Evolutionary conservation across 2,329 filamentous ascomycete genomes (phyloP).

Genomic region (Calonectria pauciramosa): DNA sequence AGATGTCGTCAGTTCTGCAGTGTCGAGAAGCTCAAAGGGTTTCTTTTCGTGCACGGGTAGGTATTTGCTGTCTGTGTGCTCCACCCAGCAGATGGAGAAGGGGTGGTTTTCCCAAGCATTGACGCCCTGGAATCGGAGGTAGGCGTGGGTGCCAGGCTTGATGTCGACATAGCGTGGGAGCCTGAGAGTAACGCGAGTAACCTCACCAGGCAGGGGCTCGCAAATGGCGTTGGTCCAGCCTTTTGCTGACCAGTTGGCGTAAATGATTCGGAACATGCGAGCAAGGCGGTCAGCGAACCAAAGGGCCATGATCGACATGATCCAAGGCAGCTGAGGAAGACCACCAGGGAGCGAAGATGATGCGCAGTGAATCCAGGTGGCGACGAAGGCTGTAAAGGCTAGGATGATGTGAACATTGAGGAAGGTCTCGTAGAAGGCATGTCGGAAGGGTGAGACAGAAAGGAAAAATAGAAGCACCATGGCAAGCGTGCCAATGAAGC

Average conservation of each 20-base stretch:
- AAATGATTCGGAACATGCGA: slow-evolving; percentile 74
- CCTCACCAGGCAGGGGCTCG: slow-evolving; percentile 78
- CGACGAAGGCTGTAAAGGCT: slow-evolving; percentile 75
- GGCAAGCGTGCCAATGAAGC: slow-evolving; percentile 71
- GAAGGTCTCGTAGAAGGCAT: slow-evolving; percentile 98
- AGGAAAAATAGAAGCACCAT: slow-evolving; percentile 77
- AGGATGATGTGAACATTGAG: slow-evolving; percentile 87
- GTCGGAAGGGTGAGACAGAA: slow-evolving; percentile 84
- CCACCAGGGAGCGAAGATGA: slow-evolving; percentile 74
- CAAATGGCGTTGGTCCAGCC: slow-evolving; percentile 75
- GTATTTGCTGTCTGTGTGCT: slow-evolving; percentile 62
- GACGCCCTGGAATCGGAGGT: slow-evolving; percentile 77
- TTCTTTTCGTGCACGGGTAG: slow-evolving; percentile 59
- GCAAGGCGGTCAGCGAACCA: slow-evolving; percentile 81
- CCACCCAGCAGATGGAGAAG: slow-evolving; percentile 83
- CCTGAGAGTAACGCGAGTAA: slow-evolving; percentile 77
- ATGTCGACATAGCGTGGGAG: slow-evolving; percentile 77
- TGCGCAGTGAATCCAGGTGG: slow-evolving; percentile 84
- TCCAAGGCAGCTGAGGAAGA: slow-evolving; percentile 80
- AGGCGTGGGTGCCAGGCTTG: slow-evolving; percentile 80
- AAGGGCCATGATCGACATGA: slow-evolving; percentile 80
- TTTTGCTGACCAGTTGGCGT: slow-evolving; percentile 73
- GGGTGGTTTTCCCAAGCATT: slow-evolving; percentile 81
- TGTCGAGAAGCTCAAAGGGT: slow-evolving; percentile 53
- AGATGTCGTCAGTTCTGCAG: slow-evolving; percentile 61